Percentiles rank a stretch among this genome's conserved stretches.
These are phyloP conservation scores for Colletotrichum sp. DNA, from an alignment of 2,329 filamentous ascomycete genomes.

Conservation along the genomic window DNA sequence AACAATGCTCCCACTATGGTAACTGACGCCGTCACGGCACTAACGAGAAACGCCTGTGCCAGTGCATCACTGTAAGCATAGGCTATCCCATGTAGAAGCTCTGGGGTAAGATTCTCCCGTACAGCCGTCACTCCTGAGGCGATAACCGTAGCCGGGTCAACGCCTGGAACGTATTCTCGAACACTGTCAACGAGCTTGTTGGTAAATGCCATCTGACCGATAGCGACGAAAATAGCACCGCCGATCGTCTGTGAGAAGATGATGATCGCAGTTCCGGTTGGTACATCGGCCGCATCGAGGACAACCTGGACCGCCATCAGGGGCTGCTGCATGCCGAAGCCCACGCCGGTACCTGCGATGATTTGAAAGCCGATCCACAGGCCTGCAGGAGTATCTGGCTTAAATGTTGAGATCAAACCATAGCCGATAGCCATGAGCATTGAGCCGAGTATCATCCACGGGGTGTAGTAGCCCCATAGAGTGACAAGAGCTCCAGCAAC, in stretches of 20 bases:
- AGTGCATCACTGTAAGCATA: slow-evolving; percentile 50
- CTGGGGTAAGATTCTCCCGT: slow-evolving; percentile 30
- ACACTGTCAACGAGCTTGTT: slow-evolving; percentile 49
- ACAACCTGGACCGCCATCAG: slow-evolving; percentile 52
- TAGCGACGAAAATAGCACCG: slow-evolving; percentile 54
- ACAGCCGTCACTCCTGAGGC: slow-evolving; percentile 42
- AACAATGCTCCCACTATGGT: slow-evolving; percentile 46
- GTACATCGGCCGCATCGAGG: slow-evolving; percentile 45
- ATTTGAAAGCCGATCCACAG: slow-evolving; percentile 52
- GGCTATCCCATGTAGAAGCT: slow-evolving; percentile 37
- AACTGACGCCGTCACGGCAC: slow-evolving; percentile 48
- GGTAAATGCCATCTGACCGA: slow-evolving; percentile 57
- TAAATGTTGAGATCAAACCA: slow-evolving; percentile 48
- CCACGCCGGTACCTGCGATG: slow-evolving; percentile 46
- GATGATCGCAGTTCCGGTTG: slow-evolving; percentile 50
- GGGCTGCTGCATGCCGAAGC: slow-evolving; percentile 48
- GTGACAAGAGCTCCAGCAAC: slow-evolving; percentile 39
- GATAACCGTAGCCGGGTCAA: slow-evolving; percentile 38
- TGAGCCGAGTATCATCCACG: slow-evolving; percentile 43
- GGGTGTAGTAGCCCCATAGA: slow-evolving; percentile 48
- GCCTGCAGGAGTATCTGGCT: slow-evolving; percentile 32
- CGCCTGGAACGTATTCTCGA: slow-evolving; percentile 33
- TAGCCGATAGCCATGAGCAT: slow-evolving; percentile 39
- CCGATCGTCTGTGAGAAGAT: slow-evolving; percentile 51
- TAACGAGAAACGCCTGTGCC: slow-evolving; percentile 46